Evolutionary conservation across 179 eudicot genomes (phyloP), one percentile per base, ranked within the genome.

Genomic region (Actinidia chinensis): DNA sequence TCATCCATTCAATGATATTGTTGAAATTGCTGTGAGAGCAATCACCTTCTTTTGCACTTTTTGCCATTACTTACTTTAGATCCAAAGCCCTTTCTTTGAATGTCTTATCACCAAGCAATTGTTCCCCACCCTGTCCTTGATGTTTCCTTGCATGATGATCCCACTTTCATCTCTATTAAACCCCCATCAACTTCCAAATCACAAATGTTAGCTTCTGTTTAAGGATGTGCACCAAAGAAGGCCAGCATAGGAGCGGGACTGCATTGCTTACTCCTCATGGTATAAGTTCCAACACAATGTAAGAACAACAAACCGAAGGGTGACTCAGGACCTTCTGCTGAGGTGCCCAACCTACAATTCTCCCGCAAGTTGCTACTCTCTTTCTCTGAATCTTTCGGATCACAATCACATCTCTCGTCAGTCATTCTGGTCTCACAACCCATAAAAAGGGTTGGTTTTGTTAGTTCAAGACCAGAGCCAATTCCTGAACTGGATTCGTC

Each of bases 251-350:
- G 47, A 84, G 58, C 65, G 84, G 84, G 43, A 81, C 61, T 40
- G 82, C 86, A 55, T 78, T 78, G 64, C 84, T 79, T 20, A 78
- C 28, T 2, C 78, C 80, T 64, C 15, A 78, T 33, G 3, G 87
- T 81, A n/a, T 54, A 82, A 83, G 61, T 83, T 82, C 84, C 84
- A 82, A 15, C 79, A 61, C 79, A 78, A 15, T 82, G 84, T 10
- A 80, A 33, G 42, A 83, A 83, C 86, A 83, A 23, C 81, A 81
- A 11, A 83, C 20, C 6, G 82, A 67, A 46, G 79, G 77, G 75
- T 84, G 86, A 7, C 47, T 0, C 0, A 84, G 58, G n/a, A 84
- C 82, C 73, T 36, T 55, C 55, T 80, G 70, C 22, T 84, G 86
- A 58, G 84, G 82, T 18, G 82, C 72, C 84, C 84, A 81, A 13